Evolutionary conservation across 352 stramenopile genomes (phyloP).

Genomic region (Phytopythium boreale): DNA sequence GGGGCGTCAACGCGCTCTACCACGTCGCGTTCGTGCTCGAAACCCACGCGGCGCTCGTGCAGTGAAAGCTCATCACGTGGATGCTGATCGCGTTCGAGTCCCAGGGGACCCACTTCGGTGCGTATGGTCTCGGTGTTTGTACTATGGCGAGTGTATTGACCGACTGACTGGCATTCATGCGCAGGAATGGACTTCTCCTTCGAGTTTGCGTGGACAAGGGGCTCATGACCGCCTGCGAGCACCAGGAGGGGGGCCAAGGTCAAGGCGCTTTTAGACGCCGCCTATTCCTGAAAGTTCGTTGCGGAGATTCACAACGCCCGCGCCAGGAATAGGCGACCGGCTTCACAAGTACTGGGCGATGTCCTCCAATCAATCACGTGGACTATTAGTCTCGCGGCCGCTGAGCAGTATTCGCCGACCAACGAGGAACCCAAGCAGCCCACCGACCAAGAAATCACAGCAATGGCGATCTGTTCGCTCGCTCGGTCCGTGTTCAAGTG

Average conservation of each 20-base stretch:
- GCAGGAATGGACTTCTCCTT: background rate
- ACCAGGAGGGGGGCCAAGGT: too few species aligned
- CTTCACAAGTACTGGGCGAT: too few species aligned
- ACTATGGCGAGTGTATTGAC: background rate
- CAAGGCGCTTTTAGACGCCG: too few species aligned
- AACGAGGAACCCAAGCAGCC: background rate
- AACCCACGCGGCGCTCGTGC: constrained; percentile 19
- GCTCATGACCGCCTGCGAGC: background rate
- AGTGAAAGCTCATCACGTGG: constrained; percentile 23
- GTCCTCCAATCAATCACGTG: too few species aligned
- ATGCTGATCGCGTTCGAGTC: constrained; percentile 15
- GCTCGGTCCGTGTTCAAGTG: background rate
- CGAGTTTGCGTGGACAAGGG: background rate
- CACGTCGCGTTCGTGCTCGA: constrained; percentile 36
- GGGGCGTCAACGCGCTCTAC: constrained; percentile 17
- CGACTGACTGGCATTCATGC: background rate
- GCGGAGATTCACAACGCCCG: too few species aligned
- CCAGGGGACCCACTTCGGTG: constrained; percentile 16
- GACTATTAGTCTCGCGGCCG: too few species aligned
- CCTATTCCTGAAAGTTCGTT: too few species aligned
- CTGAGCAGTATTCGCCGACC: background rate
- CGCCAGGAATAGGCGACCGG: too few species aligned
- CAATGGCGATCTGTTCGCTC: background rate
- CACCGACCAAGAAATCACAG: background rate
- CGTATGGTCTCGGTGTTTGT: background rate